Percentiles rank a stretch among this genome's conserved stretches.
phyloP scores from a whole-genome alignment of 139 green algal species.

The Tetraselmis chui region DNA sequence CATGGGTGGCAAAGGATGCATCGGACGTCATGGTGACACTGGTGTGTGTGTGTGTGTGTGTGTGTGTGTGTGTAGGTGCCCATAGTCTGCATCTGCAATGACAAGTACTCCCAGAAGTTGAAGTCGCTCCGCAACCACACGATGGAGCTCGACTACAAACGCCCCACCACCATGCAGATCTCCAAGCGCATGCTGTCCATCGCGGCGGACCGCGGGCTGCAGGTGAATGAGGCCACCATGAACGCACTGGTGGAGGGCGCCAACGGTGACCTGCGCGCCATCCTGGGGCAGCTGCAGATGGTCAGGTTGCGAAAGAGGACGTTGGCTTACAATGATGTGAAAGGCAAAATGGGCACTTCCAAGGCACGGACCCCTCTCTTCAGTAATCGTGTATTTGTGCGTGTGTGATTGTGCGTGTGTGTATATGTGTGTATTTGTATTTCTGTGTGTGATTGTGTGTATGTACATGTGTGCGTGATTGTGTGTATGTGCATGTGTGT shows the following conservation, averaged over 20 bases:
- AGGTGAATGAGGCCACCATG: conserved; percentile 62
- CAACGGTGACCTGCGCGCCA: conserved; percentile 81
- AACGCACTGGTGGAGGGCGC: conserved; percentile 67
- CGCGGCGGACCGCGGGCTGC: background rate
- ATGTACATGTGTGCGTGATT: too few relatives aligned
- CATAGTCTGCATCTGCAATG: conserved; percentile 98
- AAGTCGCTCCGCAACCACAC: conserved; percentile 76
- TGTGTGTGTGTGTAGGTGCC: too few relatives aligned
- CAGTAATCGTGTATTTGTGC: background rate
- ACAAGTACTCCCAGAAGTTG: conserved; percentile 94
- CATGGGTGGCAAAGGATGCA: too few relatives aligned
- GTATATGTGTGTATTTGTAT: too few relatives aligned
- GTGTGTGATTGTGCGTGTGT: too few relatives aligned
- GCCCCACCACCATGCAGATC: conserved; percentile 67
- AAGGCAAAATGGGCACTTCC: conserved; percentile 32
- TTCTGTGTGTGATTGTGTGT: too few relatives aligned
- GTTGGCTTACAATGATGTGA: conserved; percentile 74
- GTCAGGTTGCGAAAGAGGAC: conserved; percentile 45
- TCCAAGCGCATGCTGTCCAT: conserved; percentile 71
- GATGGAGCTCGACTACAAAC: conserved; percentile 84
- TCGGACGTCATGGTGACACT: too few relatives aligned
- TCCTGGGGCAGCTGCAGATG: conserved; percentile 92
- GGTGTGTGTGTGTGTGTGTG: too few relatives aligned
- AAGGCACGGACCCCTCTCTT: conserved; percentile 30
- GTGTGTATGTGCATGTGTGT: too few relatives aligned